A percentile compares a stretch with the other conserved stretches of the same genome.
These are phyloP conservation scores for Rhamnella rubrinervis DNA, from an alignment of 331 rosid genomes.

Conservation along the genomic window DNA sequence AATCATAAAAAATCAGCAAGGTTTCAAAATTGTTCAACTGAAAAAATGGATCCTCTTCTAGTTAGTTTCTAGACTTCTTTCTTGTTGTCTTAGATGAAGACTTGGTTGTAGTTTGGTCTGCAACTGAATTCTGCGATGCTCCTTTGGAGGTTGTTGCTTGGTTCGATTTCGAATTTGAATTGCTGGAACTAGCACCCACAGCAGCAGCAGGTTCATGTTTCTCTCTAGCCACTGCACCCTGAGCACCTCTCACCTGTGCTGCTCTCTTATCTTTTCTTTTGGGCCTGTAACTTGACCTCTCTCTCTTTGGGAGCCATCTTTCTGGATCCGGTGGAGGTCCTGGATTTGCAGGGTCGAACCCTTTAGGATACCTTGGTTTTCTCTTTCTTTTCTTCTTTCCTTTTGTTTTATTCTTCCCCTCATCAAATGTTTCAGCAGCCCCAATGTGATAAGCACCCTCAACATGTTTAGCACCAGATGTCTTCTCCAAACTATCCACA, in stretches of 20 bases:
- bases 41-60: constrained; percentile 5
- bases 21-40: constrained; percentile 3
- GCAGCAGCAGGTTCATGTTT: constrained; percentile 62
- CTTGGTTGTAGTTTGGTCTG: constrained; percentile 43
- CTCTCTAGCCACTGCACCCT: constrained; percentile 85
- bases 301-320: constrained; percentile 98
- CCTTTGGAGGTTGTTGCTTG: constrained; percentile 61
- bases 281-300: constrained; percentile 90
- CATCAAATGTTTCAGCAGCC: constrained; percentile 56
- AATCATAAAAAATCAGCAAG: constrained; percentile 14
- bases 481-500: constrained; percentile 82
- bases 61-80: constrained; percentile 78
- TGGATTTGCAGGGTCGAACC: constrained; percentile 91
- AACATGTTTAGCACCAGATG: constrained; percentile 76
- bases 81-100: constrained; percentile 59
- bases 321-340: constrained; percentile 99
- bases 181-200: constrained; percentile 47
- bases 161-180: constrained; percentile 57
- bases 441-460: constrained; percentile 48
- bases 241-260: constrained; percentile 97
- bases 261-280: constrained; percentile 97
- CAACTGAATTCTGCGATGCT: constrained; percentile 42
- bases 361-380: constrained; percentile 96
- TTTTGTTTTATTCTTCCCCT: constrained; percentile 75
- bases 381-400: constrained; percentile 93